Evolutionary conservation across 257 asterid genomes (phyloP), one percentile per base, ranked within the genome.

Genomic region (Fraxinus cuspidata): DNA sequence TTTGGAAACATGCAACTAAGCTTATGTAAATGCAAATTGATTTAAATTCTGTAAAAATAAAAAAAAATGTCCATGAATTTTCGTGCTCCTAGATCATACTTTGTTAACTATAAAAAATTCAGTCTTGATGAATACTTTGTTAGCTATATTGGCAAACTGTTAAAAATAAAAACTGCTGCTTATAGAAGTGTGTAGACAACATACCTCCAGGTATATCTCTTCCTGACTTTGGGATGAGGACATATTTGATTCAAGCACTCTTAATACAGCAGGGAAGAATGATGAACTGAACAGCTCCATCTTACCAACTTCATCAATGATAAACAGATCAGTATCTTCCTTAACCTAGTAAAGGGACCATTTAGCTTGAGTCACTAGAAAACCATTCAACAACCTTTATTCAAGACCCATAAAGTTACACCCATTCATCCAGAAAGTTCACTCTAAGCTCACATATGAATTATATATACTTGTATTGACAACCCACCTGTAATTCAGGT

Each of bases 291-390:
- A 89, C 71, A 94, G 85, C 91, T 94, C 98, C 97, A 92, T 94
- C 88, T 94, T 94, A 70, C 98, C 98, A 72, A 94, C 90, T 87
- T 94, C 97, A 81, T 94, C 98, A 49, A 94, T 89, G 84, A 94
- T 47, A 82, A 94, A 90, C 74, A 94, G 89, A 79, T 92, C 93
- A 11, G 92, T 88, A 77, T 89, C 96, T 82, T 86, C 97, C 91
- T 85, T 86, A 73, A 90, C 88, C 98, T 94, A 87, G 37, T 72
- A 73, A 82, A 70, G 72, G 69, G 58, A 58, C 29, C 65, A 74
- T 73, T 68, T 31, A 58, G 40, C 68, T 60, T 13, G 44, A 31
- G 74, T 74, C 13, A 18, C 71, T 25, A 64, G 23, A 38, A 71
- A 49, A 73, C 3, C 25, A 56, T 79, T 29, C 27, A 42, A 64